Conservation (phyloP, 2,329 filamentous ascomycete species). For the Aspergillus luchuensis region DNA sequence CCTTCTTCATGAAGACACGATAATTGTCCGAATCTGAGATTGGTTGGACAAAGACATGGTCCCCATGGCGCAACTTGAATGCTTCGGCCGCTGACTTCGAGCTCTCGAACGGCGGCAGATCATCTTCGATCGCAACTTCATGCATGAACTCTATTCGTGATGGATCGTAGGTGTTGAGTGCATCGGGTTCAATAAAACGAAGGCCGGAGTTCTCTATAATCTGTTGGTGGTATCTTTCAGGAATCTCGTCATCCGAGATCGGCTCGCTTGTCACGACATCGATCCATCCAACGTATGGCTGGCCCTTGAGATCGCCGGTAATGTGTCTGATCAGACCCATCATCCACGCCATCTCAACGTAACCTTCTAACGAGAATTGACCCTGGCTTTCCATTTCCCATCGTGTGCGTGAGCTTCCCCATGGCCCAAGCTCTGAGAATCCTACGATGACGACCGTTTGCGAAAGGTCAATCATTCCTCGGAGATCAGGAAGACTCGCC, state of each 20-base stretch:
- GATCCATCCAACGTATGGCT: slow-evolving; percentile 84
- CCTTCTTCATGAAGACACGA: slow-evolving; percentile 64
- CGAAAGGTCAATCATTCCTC: slow-evolving; percentile 44
- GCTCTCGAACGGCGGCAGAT: slow-evolving; percentile 22
- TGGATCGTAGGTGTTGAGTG: slow-evolving; percentile 46
- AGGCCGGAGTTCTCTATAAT: slow-evolving; percentile 94
- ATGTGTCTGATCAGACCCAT: slow-evolving; percentile 99
- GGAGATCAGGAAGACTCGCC: slow-evolving; percentile 16
- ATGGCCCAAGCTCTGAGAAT: slow-evolving; percentile 60
- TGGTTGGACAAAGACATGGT: slow-evolving; percentile 46
- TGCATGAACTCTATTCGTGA: slow-evolving; percentile 80
- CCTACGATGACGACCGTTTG: slow-evolving; percentile 44
- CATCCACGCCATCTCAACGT: slow-evolving; percentile 99
- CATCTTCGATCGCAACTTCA: slow-evolving; percentile 81
- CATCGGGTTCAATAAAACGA: slow-evolving; percentile 89
- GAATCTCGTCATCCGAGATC: slow-evolving; percentile 19
- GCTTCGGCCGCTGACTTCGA: slow-evolving; percentile 19
- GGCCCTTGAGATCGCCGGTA: slow-evolving; percentile 91
- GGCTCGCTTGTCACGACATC: slow-evolving; percentile 15
- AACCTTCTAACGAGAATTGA: slow-evolving; percentile 94
- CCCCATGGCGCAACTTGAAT: slow-evolving; percentile 39
- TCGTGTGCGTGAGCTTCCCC: slow-evolving; percentile 95
- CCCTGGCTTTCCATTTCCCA: slow-evolving; percentile 99
- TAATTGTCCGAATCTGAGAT: slow-evolving; percentile 86
- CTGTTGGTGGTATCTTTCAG: slow-evolving; percentile 12